Base-by-base conservation (phyloP, 352 stramenopile genomes). In the Globisporangium uncinulatum region DNA sequence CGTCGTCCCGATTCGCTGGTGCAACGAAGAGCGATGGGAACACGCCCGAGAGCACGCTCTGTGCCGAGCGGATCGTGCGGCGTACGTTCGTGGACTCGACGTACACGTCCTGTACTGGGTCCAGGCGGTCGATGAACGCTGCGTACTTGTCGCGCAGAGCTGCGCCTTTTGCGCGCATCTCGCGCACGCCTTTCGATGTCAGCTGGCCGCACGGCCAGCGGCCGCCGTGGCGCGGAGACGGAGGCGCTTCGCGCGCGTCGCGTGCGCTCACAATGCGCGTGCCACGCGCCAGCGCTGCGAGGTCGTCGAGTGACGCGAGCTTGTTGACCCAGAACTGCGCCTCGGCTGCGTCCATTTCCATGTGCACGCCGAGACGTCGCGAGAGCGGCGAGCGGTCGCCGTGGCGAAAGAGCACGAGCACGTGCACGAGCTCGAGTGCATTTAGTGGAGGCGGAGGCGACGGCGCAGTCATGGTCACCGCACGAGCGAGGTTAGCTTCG, bases 51-150 rank as follows among this genome's bases (percentile, higher is more conserved):
- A 91, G 66, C 24, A 91, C 59, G 63, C 78, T 80, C 65, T 93
- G 80, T 39, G 78, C 73, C 17, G 83, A 90, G 2, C 74, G 71
- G 41, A 91, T 85, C 29, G 83, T 93, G 17, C 80, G 70, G 1
- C 76, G 64, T 51, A 93, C 83, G 61, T 93, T 91, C 50, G 83
- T 93, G 54, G 79, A 91, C 56, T 86, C 67, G 14, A 90, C 77
- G 49, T 90, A 77, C 34, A 92, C 62, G 39, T 89, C 63, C 13
- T 34, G 50, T 6, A 55, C 42, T 13, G 76, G 71, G 29, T 87
- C 51, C 1, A 70, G 42, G 11, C 59, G 53, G 9, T 55, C 20
- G 17, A 92, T 45, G 13, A 90, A 66, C 7, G 37, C 34, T 0
- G 53, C 51, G 63, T 93, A 91, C 15, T 56, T 66, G 2, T 63